Evolutionary conservation across 805 yeast genomes (phyloP).

Genomic region (Pichia nanzhaoensis): DNA sequence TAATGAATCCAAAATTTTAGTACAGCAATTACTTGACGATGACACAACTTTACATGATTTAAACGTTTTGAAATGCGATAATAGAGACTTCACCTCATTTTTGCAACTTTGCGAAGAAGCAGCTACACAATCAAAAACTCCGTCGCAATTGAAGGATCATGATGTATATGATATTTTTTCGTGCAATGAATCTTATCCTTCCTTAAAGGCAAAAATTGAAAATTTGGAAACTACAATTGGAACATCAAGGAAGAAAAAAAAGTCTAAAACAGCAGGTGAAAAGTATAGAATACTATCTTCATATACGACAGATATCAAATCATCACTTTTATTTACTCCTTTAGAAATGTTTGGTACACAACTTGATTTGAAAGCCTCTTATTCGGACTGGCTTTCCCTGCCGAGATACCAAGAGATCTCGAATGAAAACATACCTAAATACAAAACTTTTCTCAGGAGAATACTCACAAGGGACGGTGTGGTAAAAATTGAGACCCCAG

Average conservation of each 20-base stretch:
- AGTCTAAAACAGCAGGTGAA: not conserved
- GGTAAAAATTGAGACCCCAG: conserved; percentile 20
- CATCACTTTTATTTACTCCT: conserved; percentile 39
- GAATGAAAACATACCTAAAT: conserved; percentile 16
- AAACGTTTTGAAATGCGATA: conserved; percentile 17
- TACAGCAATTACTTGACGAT: conserved; percentile 14
- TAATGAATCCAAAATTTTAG: conserved; percentile 23
- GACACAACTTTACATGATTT: not conserved
- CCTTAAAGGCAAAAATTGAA: conserved; percentile 15
- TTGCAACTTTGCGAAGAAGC: not conserved
- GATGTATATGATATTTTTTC: conserved; percentile 30
- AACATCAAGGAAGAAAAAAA: conserved; percentile 33
- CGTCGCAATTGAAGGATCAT: not conserved
- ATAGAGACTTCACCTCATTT: conserved; percentile 1
- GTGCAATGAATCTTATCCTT: conserved; percentile 14
- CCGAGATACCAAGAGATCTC: conserved; percentile 18
- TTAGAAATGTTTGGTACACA: conserved; percentile 61
- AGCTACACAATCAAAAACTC: not conserved
- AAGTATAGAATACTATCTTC: not conserved
- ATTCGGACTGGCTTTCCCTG: conserved; percentile 48
- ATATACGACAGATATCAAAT: conserved; percentile 5
- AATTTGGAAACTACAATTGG: conserved; percentile 23
- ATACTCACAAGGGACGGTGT: conserved; percentile 17
- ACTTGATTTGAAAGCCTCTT: conserved; percentile 49
- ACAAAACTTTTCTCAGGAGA: conserved; percentile 13